Evolutionary conservation across 371 early-diverging fungal species (phyloP).

Genomic region (Mortierella sp.): DNA sequence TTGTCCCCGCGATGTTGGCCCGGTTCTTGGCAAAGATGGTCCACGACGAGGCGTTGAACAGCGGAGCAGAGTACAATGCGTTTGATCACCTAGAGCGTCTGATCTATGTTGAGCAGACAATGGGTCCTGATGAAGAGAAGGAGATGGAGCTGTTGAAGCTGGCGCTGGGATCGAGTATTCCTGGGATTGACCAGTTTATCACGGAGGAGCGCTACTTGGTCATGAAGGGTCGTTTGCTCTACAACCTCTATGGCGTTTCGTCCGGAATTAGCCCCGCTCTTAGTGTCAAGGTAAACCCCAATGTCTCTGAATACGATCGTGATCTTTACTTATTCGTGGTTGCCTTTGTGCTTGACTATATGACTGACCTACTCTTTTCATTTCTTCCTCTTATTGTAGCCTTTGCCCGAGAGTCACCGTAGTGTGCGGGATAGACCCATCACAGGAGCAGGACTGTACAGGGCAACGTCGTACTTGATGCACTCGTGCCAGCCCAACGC

Average conservation of each 20-base stretch:
- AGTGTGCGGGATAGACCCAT: slow-evolving; percentile 59
- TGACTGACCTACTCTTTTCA: background rate
- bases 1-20: slow-evolving; percentile 79
- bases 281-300: slow-evolving; percentile 53
- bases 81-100: slow-evolving; percentile 89
- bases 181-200: slow-evolving; percentile 87
- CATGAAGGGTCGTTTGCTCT: slow-evolving; percentile 82
- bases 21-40: slow-evolving; percentile 82
- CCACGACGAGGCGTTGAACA: slow-evolving; percentile 67
- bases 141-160: slow-evolving; percentile 72
- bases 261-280: slow-evolving; percentile 48
- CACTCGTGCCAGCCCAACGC: slow-evolving; percentile 80
- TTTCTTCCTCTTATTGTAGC: slow-evolving; percentile 14
- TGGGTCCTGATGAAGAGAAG: slow-evolving; percentile 60
- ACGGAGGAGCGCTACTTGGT: slow-evolving; percentile 82
- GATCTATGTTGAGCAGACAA: slow-evolving; percentile 66
- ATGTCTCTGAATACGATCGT: too few species aligned
- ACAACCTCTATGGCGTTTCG: slow-evolving; percentile 78
- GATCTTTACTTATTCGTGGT: background rate
- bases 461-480: slow-evolving; percentile 72
- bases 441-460: slow-evolving; percentile 79
- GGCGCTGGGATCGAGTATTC: slow-evolving; percentile 73
- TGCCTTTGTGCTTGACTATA: background rate
- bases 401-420: slow-evolving; percentile 50
- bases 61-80: slow-evolving; percentile 66